Base-by-base conservation (phyloP, 805 yeast genomes). In the Candida suzukii region DNA sequence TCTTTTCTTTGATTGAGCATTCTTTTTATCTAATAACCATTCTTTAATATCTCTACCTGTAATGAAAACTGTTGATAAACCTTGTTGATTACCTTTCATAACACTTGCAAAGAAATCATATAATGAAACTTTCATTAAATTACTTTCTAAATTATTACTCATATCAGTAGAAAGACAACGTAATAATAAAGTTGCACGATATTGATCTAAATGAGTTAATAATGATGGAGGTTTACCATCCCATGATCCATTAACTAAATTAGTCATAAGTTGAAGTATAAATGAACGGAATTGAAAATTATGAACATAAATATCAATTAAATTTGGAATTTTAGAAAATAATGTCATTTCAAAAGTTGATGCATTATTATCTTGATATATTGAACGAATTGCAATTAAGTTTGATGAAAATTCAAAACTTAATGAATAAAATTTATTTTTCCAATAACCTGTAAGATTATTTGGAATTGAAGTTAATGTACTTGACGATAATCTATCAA, bases 141-240 rank as follows among this genome's bases (percentile, higher is more conserved):
- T 70, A 47, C 73, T 75, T 41, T 74, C 78, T 46, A 78, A 66
- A 0, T 75, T 66, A 46, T 74, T 76, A 24, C 73, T 71, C 50
- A 88, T 64, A 49, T 86, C 88, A 0, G 69, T 48, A 0, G 78
- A 72, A 24, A 91, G 57, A 1, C 82, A 71, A n/a, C 70, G 66
- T 10, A 86, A 64, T 24, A 91, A 67, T 3, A 76, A 60, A 22
- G 70, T 71, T 0, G 95, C 74, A 48, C 76, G 71, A 17, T 70
- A 67, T n/a, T 73, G 67, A 4, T 95, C 93, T 41, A 91, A 63
- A 56, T 87, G 87, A 0, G 97, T 84, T 31, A 91, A 66, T 37
- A 91, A 63, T 1, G 96, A 88, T 3, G 95, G 95, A 27, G 80
- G 74, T 22, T 75, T 78, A 4, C 64, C 63, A 7, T 67, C 67